Percentiles rank a stretch among this genome's conserved stretches.
phyloP scores from a whole-genome alignment of 208 protist genomes.

The Acanthamoeba triangularis region DNA sequence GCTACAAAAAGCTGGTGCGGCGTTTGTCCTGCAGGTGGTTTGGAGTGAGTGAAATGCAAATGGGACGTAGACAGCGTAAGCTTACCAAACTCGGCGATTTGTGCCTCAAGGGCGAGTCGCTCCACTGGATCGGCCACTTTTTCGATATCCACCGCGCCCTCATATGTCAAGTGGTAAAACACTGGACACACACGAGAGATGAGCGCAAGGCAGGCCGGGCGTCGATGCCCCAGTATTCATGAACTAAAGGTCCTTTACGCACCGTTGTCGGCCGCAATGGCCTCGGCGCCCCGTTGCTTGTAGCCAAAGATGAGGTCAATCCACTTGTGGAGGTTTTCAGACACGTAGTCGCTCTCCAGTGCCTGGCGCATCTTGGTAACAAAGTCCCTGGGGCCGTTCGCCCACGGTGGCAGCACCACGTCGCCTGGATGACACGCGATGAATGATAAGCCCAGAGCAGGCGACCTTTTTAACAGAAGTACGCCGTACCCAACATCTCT shows the following conservation, averaged over 20 bases:
- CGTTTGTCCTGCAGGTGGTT: conserved; percentile 54
- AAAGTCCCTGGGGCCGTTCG: conserved; percentile 94
- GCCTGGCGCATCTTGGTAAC: conserved; percentile 94
- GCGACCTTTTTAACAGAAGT: background rate
- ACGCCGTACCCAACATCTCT: background rate
- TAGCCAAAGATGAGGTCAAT: conserved; percentile 99
- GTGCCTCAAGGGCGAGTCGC: conserved; percentile 94
- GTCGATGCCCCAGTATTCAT: too few species aligned
- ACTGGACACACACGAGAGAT: conserved; percentile 72
- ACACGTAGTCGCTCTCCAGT: conserved; percentile 96
- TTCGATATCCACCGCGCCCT: conserved; percentile 95
- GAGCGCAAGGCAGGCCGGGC: too few species aligned
- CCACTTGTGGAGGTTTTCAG: conserved; percentile 96
- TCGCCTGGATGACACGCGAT: conserved; percentile 75
- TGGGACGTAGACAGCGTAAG: conserved; percentile 97
- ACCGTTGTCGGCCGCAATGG: conserved; percentile 94
- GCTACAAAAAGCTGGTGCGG: conserved; percentile 69
- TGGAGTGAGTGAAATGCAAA: conserved; percentile 93
- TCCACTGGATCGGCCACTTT: conserved; percentile 90
- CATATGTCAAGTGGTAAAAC: conserved; percentile 99
- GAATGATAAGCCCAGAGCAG: background rate
- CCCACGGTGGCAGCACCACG: conserved; percentile 98
- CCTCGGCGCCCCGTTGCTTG: conserved; percentile 93
- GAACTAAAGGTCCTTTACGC: background rate
- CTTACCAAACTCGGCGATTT: conserved; percentile 99